These are phyloP conservation scores for Pythium grandisporangium DNA, from an alignment of 352 stramenopile genomes.

Conservation along the genomic window DNA sequence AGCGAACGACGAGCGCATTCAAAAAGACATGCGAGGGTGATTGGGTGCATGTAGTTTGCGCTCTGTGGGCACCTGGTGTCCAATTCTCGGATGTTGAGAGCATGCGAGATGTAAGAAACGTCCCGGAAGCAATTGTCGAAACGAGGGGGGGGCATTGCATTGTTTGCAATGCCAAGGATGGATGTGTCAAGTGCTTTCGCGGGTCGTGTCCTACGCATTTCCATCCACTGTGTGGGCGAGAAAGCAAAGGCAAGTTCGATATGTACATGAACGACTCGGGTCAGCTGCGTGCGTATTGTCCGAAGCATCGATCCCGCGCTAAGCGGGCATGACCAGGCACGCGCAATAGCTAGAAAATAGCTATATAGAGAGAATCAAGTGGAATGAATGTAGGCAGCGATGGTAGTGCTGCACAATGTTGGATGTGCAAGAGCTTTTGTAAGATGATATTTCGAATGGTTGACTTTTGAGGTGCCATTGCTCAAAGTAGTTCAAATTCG, in stretches of 20 bases:
- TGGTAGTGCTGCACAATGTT: too few species aligned
- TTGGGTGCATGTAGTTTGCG: constrained; percentile 83
- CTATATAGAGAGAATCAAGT: background rate
- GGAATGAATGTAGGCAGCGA: background rate
- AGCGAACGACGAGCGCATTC: constrained; percentile 57
- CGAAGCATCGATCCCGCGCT: constrained; percentile 56
- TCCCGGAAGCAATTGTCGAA: constrained; percentile 51
- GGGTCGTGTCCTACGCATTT: constrained; percentile 58
- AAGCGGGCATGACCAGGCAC: constrained; percentile 13
- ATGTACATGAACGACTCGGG: constrained; percentile 89
- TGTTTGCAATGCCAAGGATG: constrained; percentile 55
- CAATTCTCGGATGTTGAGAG: constrained; percentile 80
- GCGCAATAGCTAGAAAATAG: too few species aligned
- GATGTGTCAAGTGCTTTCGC: constrained; percentile 83
- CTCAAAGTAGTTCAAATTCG: constrained; percentile 59
- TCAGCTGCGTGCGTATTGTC: constrained; percentile 73
- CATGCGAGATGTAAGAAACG: constrained; percentile 77
- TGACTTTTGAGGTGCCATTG: background rate
- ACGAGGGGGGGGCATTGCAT: constrained; percentile 50
- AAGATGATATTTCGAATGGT: background rate
- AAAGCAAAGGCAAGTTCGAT: constrained; percentile 71
- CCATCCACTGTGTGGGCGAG: constrained; percentile 76
- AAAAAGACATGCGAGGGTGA: constrained; percentile 76
- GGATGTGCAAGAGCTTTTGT: too few species aligned
- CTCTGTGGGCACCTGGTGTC: constrained; percentile 78